Evolutionary conservation across 306 rosid species (phyloP).

Genomic region (Mucuna pruriens): DNA sequence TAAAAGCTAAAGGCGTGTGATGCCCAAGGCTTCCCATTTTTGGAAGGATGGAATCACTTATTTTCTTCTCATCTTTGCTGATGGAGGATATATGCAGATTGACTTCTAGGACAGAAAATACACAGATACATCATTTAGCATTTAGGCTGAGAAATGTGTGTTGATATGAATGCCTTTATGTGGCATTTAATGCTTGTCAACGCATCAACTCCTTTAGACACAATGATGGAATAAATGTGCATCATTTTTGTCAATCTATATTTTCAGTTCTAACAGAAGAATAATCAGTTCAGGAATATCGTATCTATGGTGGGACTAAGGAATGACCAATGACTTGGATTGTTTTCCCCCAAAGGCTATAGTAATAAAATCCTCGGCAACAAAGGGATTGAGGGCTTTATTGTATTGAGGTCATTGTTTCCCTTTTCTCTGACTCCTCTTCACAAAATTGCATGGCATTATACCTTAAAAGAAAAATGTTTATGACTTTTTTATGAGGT

Average conservation of each 20-base stretch:
- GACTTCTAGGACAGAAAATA: neutral
- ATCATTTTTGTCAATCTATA: constrained; percentile 11
- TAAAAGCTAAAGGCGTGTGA: constrained; percentile 16
- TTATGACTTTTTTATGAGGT: no score
- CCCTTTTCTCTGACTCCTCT: neutral
- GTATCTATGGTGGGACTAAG: neutral
- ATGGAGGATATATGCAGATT: neutral
- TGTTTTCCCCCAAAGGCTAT: constrained; percentile 1
- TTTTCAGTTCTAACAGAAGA: constrained; percentile 27
- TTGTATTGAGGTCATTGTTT: constrained; percentile 7
- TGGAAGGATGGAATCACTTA: neutral
- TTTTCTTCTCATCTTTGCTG: neutral
- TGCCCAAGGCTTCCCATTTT: neutral
- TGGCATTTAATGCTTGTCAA: neutral
- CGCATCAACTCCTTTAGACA: neutral
- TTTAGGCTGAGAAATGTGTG: neutral
- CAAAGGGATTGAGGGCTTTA: neutral
- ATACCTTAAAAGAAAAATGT: no score
- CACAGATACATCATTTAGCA: neutral
- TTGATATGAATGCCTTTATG: neutral
- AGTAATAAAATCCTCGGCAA: constrained; percentile 2
- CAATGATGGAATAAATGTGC: constrained; percentile 5
- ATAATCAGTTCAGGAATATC: neutral
- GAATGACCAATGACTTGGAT: constrained; percentile 28
- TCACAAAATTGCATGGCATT: neutral